A percentile compares a stretch with the other conserved stretches of the same genome.
phyloP scores from a whole-genome alignment of 345 rosid genomes.

The Aquilaria malaccensis region DNA sequence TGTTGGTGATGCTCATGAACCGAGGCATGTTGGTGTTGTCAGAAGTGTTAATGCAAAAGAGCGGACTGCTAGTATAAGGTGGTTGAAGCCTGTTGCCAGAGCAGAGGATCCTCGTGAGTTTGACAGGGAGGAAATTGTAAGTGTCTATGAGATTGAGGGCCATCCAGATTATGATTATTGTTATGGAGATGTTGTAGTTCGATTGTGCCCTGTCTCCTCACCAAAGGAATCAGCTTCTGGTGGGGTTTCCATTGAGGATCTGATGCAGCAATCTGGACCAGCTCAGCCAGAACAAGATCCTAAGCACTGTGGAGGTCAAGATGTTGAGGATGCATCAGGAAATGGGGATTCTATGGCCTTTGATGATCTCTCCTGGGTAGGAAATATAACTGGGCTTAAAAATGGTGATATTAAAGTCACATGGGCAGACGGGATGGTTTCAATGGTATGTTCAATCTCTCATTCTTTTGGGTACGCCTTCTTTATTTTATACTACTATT shows the following conservation, averaged over 20 bases:
- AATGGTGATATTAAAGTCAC: slow-evolving; percentile 97
- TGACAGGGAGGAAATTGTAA: slow-evolving; percentile 79
- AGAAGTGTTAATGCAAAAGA: slow-evolving; percentile 91
- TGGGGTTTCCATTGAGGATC: slow-evolving; percentile 27
- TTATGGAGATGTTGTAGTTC: slow-evolving; percentile 87
- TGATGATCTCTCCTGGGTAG: slow-evolving; percentile 91
- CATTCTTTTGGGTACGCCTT: neutral
- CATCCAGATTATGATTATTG: slow-evolving; percentile 98
- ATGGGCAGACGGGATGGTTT: slow-evolving; percentile 97
- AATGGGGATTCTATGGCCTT: slow-evolving; percentile 28
- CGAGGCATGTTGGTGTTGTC: slow-evolving; percentile 76
- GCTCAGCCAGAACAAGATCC: slow-evolving; percentile 21
- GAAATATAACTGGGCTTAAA: slow-evolving; percentile 83
- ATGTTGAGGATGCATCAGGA: slow-evolving; percentile 25
- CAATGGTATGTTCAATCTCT: slow-evolving; percentile 48
- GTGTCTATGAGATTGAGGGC: slow-evolving; percentile 91
- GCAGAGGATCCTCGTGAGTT: slow-evolving; percentile 87
- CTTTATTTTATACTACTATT: too few relatives aligned
- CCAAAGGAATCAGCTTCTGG: slow-evolving; percentile 30
- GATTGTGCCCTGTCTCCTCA: slow-evolving; percentile 56
- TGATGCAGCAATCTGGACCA: slow-evolving; percentile 25
- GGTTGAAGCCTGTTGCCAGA: slow-evolving; percentile 70
- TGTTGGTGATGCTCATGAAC: slow-evolving; percentile 49
- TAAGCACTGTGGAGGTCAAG: slow-evolving; percentile 29
- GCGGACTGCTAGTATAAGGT: slow-evolving; percentile 75